phyloP scores from a whole-genome alignment of 306 rosid genomes.

The Quercus aquifolioides region DNA sequence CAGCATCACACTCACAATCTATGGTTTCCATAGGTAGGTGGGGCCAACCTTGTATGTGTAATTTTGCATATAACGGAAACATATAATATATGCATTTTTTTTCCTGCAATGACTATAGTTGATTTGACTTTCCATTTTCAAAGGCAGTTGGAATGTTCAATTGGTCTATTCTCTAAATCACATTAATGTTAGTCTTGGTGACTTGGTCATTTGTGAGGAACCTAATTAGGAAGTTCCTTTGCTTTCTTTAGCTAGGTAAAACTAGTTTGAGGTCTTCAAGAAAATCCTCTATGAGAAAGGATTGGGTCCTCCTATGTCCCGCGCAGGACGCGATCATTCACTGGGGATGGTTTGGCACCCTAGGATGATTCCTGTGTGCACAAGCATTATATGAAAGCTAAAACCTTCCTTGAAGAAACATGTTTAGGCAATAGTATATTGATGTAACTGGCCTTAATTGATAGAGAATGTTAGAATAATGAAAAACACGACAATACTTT shows the following conservation, averaged over 20 bases:
- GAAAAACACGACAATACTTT: neutral
- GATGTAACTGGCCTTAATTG: neutral
- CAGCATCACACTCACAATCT: too few relatives aligned
- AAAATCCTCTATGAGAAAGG: neutral
- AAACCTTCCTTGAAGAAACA: neutral
- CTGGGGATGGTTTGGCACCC: too few relatives aligned
- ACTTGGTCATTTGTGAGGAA: slow-evolving; percentile 1
- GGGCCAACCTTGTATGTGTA: too few relatives aligned
- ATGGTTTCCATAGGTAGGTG: too few relatives aligned
- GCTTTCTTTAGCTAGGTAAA: slow-evolving; percentile 14
- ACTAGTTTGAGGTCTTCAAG: slow-evolving; percentile 1
- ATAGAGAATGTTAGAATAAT: neutral
- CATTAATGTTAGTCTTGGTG: slow-evolving; percentile 3
- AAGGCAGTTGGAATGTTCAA: neutral
- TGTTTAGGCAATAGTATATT: neutral
- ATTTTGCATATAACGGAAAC: too few relatives aligned
- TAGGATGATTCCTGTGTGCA: too few relatives aligned
- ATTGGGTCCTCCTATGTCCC: too few relatives aligned
- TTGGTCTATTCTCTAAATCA: neutral
- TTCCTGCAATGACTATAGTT: too few relatives aligned
- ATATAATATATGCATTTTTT: too few relatives aligned
- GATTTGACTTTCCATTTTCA: neutral
- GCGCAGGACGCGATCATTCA: too few relatives aligned
- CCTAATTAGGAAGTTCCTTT: neutral
- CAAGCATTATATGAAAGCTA: too few relatives aligned